Evolutionary conservation across 179 eudicot genomes (phyloP).

Genomic region (Actinidia arguta): DNA sequence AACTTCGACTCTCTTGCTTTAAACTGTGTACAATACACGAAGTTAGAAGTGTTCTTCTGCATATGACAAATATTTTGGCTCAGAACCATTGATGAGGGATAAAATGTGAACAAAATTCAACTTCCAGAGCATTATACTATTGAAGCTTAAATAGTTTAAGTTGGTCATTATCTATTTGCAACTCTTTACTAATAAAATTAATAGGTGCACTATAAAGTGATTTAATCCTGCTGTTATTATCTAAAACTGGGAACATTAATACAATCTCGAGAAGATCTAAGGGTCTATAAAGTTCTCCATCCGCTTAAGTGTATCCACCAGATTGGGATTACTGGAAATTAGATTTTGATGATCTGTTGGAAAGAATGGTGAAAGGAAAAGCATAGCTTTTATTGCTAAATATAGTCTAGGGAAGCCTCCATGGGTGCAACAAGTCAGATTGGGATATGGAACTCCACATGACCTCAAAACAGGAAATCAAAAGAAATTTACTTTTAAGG

Average conservation of each 20-base stretch:
- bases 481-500: neutral
- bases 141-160: neutral
- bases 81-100: no score
- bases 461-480: neutral
- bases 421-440: neutral
- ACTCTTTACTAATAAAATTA: neutral
- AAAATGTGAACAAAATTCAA: no score
- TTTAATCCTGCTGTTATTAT: neutral
- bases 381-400: neutral
- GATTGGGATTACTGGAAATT: no score
- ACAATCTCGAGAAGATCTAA: neutral
- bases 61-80: neutral
- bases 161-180: neutral
- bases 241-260: neutral
- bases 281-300: no score
- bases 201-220: neutral
- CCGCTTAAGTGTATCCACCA: no score
- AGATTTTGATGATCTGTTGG: neutral
- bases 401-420: neutral
- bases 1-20: neutral
- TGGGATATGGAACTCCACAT: neutral
- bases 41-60: neutral
- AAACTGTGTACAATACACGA: neutral
- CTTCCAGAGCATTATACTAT: neutral
- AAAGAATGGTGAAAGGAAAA: neutral